These are phyloP conservation scores for Decorospora gaudefroyi DNA, from an alignment of 2,329 filamentous ascomycete genomes.

Conservation along the genomic window DNA sequence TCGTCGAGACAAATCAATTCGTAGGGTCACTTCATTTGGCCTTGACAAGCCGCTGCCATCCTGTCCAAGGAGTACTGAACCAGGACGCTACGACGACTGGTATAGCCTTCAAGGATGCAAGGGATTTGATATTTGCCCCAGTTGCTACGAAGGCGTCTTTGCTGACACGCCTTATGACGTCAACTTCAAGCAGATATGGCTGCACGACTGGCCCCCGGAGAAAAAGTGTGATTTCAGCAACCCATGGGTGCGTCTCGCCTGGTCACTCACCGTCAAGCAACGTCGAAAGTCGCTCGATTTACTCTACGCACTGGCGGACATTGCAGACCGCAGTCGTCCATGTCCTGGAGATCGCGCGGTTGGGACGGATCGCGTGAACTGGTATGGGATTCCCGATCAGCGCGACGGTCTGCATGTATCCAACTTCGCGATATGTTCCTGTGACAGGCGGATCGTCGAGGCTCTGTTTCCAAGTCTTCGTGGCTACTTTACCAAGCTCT, in stretches of 20 bases:
- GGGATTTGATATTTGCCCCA: conserved; percentile 79
- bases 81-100: conserved; percentile 74
- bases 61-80: conserved; percentile 69
- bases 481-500: conserved; percentile 62
- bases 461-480: conserved; percentile 72
- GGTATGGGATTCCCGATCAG: conserved; percentile 76
- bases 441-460: conserved; percentile 73
- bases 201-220: conserved; percentile 61
- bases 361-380: conserved; percentile 59
- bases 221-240: conserved; percentile 79
- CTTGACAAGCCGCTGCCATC: conserved; percentile 52
- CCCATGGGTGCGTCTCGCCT: conserved; percentile 83
- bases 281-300: conserved; percentile 67
- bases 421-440: conserved; percentile 74
- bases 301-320: conserved; percentile 69
- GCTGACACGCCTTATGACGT: conserved; percentile 68
- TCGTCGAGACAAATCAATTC: conserved; percentile 26
- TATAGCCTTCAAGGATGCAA: conserved; percentile 72
- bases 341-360: conserved; percentile 63
- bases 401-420: conserved; percentile 65
- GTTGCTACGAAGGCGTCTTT: conserved; percentile 75
- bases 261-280: conserved; percentile 76
- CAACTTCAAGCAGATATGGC: conserved; percentile 66
- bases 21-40: conserved; percentile 13
- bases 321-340: conserved; percentile 60